These are phyloP conservation scores for Pleodorina starrii DNA, from an alignment of 139 green algal genomes.

Conservation along the genomic window DNA sequence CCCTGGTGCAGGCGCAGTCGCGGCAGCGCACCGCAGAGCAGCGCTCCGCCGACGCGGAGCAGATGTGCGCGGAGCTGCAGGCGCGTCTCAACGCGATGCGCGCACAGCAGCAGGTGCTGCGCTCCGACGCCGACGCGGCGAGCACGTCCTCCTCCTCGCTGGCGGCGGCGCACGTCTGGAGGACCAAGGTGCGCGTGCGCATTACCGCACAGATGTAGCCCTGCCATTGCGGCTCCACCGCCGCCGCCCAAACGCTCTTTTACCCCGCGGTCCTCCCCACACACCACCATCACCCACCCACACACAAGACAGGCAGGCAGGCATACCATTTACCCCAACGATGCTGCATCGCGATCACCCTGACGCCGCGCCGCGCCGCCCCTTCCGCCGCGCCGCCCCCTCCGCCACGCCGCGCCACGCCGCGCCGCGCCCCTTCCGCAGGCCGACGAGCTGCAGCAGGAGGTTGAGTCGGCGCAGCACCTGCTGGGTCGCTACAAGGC, in stretches of 20 bases:
- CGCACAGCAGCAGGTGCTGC: not conserved
- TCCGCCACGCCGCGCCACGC: too few relatives aligned
- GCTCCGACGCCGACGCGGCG: not conserved
- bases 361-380: too few relatives aligned
- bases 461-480: constrained; percentile 36
- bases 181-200: constrained; percentile 26
- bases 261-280: too few relatives aligned
- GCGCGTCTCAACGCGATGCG: constrained; percentile 6
- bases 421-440: too few relatives aligned
- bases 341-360: too few relatives aligned
- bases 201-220: too few relatives aligned
- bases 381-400: too few relatives aligned
- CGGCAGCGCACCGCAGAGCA: constrained; percentile 49
- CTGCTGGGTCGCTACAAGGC: constrained; percentile 44
- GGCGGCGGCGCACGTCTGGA: not conserved
- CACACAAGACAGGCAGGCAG: too few relatives aligned
- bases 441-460: constrained; percentile 52
- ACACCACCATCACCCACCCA: too few relatives aligned
- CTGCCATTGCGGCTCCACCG: too few relatives aligned
- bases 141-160: not conserved
- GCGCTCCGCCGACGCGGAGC: constrained; percentile 37
- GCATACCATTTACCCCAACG: too few relatives aligned
- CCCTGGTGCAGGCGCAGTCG: constrained; percentile 33
- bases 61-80: constrained; percentile 37
- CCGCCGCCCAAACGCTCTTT: too few relatives aligned